phyloP scores from a whole-genome alignment of 169 alveolate species.

The Plasmodium vinckei region DNA sequence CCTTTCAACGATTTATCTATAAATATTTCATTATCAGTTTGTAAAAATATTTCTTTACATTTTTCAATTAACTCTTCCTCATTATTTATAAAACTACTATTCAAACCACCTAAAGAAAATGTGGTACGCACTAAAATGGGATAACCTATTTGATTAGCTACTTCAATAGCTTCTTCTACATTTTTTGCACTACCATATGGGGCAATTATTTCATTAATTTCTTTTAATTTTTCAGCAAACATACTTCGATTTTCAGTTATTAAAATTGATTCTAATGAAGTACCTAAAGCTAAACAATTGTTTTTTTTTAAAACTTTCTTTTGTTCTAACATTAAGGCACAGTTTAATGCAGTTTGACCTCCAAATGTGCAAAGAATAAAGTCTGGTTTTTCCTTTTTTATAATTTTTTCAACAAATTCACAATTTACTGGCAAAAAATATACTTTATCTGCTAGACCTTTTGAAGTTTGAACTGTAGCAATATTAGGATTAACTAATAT shows the following conservation, averaged over 20 bases:
- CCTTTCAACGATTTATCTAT: conserved; percentile 91
- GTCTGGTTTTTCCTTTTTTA: conserved; percentile 90
- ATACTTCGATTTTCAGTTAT: conserved; percentile 90
- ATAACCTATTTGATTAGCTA: conserved; percentile 88
- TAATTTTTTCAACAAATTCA: conserved; percentile 87
- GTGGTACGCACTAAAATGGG: conserved; percentile 93
- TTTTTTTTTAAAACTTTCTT: conserved; percentile 84
- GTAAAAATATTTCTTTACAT: conserved; percentile 82
- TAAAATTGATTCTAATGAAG: conserved; percentile 88
- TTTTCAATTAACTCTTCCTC: conserved; percentile 84
- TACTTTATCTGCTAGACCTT: conserved; percentile 87
- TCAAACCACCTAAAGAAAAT: conserved; percentile 87
- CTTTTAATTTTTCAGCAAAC: conserved; percentile 87
- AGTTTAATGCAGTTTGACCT: conserved; percentile 93
- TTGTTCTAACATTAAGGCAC: conserved; percentile 88
- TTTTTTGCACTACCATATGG: conserved; percentile 85
- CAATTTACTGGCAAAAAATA: conserved; percentile 91
- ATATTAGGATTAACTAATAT: conserved; percentile 91
- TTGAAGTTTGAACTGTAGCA: conserved; percentile 92
- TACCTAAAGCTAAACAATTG: conserved; percentile 81
- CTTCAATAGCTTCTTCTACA: conserved; percentile 82
- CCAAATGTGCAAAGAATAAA: conserved; percentile 92
- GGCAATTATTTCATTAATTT: conserved; percentile 89
- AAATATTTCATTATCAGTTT: conserved; percentile 84
- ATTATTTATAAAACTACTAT: conserved; percentile 89